A percentile compares a stretch with the other conserved stretches of the same genome.
phyloP scores from a whole-genome alignment of 805 yeast genomes.

The Yarrowia alimentaria region DNA sequence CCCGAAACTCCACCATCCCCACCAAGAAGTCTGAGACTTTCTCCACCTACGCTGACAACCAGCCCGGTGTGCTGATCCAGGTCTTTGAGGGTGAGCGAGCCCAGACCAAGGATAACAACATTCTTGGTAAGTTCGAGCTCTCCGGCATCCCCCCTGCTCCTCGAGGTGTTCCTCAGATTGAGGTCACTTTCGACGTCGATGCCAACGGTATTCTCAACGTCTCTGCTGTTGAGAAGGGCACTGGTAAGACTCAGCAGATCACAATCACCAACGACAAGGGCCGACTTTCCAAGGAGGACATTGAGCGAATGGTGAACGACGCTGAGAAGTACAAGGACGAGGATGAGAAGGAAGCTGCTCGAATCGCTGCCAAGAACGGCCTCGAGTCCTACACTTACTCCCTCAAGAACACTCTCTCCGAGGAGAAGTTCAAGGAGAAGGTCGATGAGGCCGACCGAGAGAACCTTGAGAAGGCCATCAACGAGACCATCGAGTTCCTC shows the following conservation, averaged over 20 bases:
- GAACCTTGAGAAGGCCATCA: conserved; percentile 30
- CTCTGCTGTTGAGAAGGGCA: conserved; percentile 94
- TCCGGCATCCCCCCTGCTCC: conserved; percentile 98
- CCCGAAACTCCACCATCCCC: conserved; percentile 97
- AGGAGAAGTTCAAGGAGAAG: conserved; percentile 70
- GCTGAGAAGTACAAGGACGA: conserved; percentile 95
- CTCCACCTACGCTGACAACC: conserved; percentile 97
- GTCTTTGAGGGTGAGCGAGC: conserved; percentile 99
- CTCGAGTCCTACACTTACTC: conserved; percentile 92
- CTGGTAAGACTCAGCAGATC: conserved; percentile 91
- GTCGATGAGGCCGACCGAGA: conserved; percentile 31
- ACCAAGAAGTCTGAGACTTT: conserved; percentile 95
- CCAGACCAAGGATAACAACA: conserved; percentile 90
- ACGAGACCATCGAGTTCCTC: conserved; percentile 54
- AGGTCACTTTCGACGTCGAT: conserved; percentile 94
- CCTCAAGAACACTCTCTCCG: conserved; percentile 73
- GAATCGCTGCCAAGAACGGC: conserved; percentile 89
- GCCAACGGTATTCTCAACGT: conserved; percentile 98
- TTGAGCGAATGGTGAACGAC: conserved; percentile 85
- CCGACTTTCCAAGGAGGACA: conserved; percentile 60
- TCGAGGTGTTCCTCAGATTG: conserved; percentile 98
- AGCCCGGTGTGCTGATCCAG: conserved; percentile 97
- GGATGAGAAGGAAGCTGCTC: conserved; percentile 87
- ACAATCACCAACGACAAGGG: conserved; percentile 97
- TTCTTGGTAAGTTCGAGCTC: conserved; percentile 95